Evolutionary conservation across 768 basidiomycete genomes (phyloP).

Genomic region (Pilatotrama ljubarskyi): DNA sequence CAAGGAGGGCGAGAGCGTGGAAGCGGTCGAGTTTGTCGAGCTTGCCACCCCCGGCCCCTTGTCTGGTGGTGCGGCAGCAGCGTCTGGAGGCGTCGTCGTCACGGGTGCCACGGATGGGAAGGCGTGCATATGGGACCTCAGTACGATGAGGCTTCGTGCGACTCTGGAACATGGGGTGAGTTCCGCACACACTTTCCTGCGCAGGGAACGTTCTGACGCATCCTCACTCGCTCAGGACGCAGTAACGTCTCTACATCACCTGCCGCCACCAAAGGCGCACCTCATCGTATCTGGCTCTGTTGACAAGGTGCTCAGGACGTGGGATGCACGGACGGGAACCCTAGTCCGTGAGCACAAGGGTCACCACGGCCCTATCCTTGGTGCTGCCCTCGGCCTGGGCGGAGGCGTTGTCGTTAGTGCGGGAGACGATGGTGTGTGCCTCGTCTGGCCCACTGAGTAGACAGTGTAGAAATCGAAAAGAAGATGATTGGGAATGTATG

Average conservation of each 20-base stretch:
- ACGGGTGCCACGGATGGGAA: slow-evolving; percentile 94
- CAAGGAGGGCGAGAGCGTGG: slow-evolving; percentile 83
- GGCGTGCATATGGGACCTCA: slow-evolving; percentile 92
- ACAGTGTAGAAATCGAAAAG: not conserved
- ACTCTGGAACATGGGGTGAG: slow-evolving; percentile 82
- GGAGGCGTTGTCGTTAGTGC: slow-evolving; percentile 82
- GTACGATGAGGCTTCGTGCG: slow-evolving; percentile 79
- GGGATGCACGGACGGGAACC: slow-evolving; percentile 87
- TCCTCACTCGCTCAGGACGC: slow-evolving; percentile 61
- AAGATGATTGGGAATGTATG: not conserved
- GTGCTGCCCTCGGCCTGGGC: slow-evolving; percentile 66
- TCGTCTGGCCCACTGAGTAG: slow-evolving; percentile 74
- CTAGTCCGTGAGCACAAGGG: slow-evolving; percentile 81
- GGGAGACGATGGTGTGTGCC: slow-evolving; percentile 85
- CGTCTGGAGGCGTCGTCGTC: slow-evolving; percentile 63
- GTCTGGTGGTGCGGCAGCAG: slow-evolving; percentile 43
- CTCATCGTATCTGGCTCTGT: slow-evolving; percentile 85
- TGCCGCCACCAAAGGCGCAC: slow-evolving; percentile 73
- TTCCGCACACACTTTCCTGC: slow-evolving; percentile 8
- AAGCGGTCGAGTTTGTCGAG: slow-evolving; percentile 83
- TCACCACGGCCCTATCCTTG: slow-evolving; percentile 75
- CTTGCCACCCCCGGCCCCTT: slow-evolving; percentile 52
- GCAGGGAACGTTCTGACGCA: not conserved
- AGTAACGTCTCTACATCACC: slow-evolving; percentile 75
- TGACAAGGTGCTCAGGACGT: slow-evolving; percentile 84